Conservation (phyloP, 2,329 filamentous ascomycete genomes). For the Ascosphaera pollenicola region DNA sequence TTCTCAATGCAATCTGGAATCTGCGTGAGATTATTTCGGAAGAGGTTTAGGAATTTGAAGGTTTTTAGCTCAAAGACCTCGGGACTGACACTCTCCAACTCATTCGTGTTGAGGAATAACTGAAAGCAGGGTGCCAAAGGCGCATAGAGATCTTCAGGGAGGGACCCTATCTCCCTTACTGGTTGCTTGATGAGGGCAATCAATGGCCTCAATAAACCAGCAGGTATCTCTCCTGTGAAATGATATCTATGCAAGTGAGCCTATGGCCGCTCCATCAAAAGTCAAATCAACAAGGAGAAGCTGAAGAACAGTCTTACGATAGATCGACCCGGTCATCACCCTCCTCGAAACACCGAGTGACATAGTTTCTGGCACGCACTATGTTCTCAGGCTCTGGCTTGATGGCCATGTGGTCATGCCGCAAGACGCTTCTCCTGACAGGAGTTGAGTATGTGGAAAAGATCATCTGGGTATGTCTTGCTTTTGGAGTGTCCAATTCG, state of each 20-base stretch:
- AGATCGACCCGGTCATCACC: slow-evolving; percentile 24
- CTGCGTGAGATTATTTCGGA: slow-evolving; percentile 22
- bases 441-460: not conserved
- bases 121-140: slow-evolving; percentile 20
- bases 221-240: slow-evolving; percentile 12
- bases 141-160: slow-evolving; percentile 16
- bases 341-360: slow-evolving; percentile 21
- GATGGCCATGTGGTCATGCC: not conserved
- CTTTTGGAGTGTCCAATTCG: not conserved
- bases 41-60: slow-evolving; percentile 22
- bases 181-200: slow-evolving; percentile 20
- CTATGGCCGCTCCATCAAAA: not conserved
- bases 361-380: slow-evolving; percentile 14
- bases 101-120: slow-evolving; percentile 22
- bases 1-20: slow-evolving; percentile 20
- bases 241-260: slow-evolving; percentile 10
- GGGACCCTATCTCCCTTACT: slow-evolving; percentile 11
- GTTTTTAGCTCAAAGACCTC: slow-evolving; percentile 21
- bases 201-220: slow-evolving; percentile 15
- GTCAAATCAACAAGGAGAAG: not conserved
- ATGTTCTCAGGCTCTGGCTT: slow-evolving; percentile 14
- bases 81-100: slow-evolving; percentile 14
- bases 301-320: slow-evolving; percentile 14
- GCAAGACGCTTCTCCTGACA: not conserved
- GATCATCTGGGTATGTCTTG: not conserved